Base-by-base conservation (phyloP, 805 yeast genomes). In the Candida lessepsii region DNA sequence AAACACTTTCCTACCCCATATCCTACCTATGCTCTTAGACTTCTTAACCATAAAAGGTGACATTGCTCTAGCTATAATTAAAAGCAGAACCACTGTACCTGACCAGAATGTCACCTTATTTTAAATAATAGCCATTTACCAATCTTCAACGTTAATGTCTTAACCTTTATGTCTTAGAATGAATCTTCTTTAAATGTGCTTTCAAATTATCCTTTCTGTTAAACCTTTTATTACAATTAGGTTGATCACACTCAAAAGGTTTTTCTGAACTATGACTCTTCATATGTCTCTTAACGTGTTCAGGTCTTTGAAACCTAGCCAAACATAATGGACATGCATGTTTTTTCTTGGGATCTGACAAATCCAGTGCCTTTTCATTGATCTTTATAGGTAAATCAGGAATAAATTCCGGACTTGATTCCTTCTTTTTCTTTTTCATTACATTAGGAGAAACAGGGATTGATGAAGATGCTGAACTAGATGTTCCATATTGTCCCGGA, bases 251-350 rank as follows among this genome's bases (percentile, higher is more conserved):
- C 42, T 65, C 70, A 49, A 67, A 78, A 6, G 83, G 83, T 50
- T 76, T 77, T 47, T 77, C 82, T 9, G 74, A 62, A 4, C 79
- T 71, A 56, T 78, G 83, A 30, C 76, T 67, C 53, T 78, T 70
- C 73, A 78, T 67, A 51, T 78, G 80, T 46, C 86, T 57, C 55
- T 78, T 81, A 20, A 81, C 88, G 57, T 81, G 88, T 51, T 81
- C 88, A 2, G 88, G 84, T 47, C 85, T 60, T 55, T 80, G 86
- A 65, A 81, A 81, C 37, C 74, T 60, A 28, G 79, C 70, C 35
- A 74, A 77, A 54, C 87, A 80, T 29, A 80, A 56, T 1, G 85
- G 85, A 60, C 88, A 81, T 47, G 70, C 70, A 57, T 81, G 86
- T 37, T 70, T 67, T 57, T 80, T 81, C 52, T 77, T 79, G 7